A percentile compares a stretch with the other conserved stretches of the same genome.
Evolutionary conservation across 1,284 basidiomycete species (phyloP).

Genomic region (Apiotrichum porosum): DNA sequence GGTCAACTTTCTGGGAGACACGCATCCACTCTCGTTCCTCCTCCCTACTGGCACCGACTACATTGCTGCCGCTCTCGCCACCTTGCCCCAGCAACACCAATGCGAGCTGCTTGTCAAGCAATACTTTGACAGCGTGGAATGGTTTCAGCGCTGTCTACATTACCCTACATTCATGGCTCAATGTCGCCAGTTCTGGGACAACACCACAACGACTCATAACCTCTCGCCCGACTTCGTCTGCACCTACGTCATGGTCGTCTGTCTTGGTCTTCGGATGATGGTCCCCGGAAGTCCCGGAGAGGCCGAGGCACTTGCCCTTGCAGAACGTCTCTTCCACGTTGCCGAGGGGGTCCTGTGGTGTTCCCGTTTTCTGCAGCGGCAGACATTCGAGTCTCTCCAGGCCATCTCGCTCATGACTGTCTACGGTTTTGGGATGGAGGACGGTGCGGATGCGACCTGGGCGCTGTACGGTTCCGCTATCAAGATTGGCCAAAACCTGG

Average conservation of each 20-base stretch:
- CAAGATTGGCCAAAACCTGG: slow-evolving; percentile 27
- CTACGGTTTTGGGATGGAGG: slow-evolving; percentile 16
- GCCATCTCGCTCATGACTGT: slow-evolving; percentile 18
- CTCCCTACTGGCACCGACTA: slow-evolving; percentile 12
- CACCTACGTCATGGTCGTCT: slow-evolving; percentile 19
- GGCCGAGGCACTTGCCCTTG: slow-evolving; percentile 7
- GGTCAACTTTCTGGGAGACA: too few species aligned
- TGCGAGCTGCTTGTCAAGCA: slow-evolving; percentile 13
- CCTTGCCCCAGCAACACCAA: slow-evolving; percentile 11
- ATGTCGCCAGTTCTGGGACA: slow-evolving; percentile 11
- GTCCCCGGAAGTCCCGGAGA: slow-evolving; percentile 6
- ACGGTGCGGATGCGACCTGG: slow-evolving; percentile 17
- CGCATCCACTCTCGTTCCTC: slow-evolving; percentile 16
- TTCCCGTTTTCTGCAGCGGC: slow-evolving; percentile 14
- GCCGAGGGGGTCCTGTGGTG: slow-evolving; percentile 19
- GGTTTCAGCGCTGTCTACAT: slow-evolving; percentile 21
- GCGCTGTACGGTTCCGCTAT: slow-evolving; percentile 17
- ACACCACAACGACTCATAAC: neutral
- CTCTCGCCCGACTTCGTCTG: slow-evolving; percentile 13
- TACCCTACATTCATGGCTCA: slow-evolving; percentile 17
- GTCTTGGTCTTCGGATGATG: slow-evolving; percentile 8
- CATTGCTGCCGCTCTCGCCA: slow-evolving; percentile 10
- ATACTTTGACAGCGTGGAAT: slow-evolving; percentile 21
- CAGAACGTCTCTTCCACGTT: slow-evolving; percentile 14
- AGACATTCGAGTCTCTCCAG: slow-evolving; percentile 19